These are phyloP conservation scores for Dactylorhiza incarnata DNA, from an alignment of 106 monocot species.

Conservation along the genomic window DNA sequence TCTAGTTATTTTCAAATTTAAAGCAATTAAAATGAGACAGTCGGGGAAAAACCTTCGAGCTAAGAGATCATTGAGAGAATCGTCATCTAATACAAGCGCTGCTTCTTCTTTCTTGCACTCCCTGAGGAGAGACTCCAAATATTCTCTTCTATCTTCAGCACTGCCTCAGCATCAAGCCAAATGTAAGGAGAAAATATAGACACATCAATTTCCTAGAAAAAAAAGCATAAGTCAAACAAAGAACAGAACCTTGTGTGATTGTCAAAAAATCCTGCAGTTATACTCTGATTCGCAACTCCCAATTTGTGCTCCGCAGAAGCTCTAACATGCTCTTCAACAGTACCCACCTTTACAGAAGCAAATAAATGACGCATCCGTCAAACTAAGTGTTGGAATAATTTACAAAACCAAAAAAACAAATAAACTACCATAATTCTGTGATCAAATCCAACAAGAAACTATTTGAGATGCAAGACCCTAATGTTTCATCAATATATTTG, in stretches of 20 bases:
- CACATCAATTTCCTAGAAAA: background rate
- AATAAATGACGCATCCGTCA: background rate
- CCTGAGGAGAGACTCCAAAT: conserved; percentile 91
- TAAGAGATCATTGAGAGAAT: conserved; percentile 89
- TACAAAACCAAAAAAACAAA: too few relatives aligned
- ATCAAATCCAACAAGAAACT: too few relatives aligned
- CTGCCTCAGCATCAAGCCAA: conserved; percentile 24
- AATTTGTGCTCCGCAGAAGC: conserved; percentile 99
- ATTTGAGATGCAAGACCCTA: too few relatives aligned
- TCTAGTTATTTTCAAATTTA: background rate
- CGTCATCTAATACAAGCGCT: conserved; percentile 90
- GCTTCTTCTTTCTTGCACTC: conserved; percentile 99
- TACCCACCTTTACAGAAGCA: conserved; percentile 45
- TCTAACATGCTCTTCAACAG: conserved; percentile 98
- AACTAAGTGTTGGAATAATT: too few relatives aligned
- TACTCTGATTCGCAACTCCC: conserved; percentile 99
- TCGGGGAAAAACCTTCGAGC: conserved; percentile 61
- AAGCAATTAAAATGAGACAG: background rate
- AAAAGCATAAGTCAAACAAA: background rate
- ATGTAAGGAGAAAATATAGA: background rate
- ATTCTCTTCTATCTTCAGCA: conserved; percentile 99
- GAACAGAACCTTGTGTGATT: conserved; percentile 77
- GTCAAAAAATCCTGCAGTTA: conserved; percentile 99
- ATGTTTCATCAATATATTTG: too few relatives aligned
- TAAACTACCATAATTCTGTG: too few relatives aligned